Evolutionary conservation across 139 green algal species (phyloP).

Genomic region (Spirogloea muscicola): DNA sequence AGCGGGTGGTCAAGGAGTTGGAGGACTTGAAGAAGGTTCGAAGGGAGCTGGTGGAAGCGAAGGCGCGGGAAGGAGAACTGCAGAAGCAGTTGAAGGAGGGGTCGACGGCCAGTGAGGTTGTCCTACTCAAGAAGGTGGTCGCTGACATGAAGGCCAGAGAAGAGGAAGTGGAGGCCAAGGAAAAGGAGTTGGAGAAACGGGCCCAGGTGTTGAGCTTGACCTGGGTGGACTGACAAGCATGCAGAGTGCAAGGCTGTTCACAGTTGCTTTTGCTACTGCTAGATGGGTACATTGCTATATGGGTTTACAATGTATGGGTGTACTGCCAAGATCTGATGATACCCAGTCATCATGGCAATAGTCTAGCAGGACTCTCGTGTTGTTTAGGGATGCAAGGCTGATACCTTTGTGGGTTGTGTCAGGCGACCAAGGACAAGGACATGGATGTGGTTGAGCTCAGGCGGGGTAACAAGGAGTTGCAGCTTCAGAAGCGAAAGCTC

Average conservation of each 20-base stretch:
- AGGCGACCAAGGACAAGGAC: constrained; percentile 17
- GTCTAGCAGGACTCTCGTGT: no score
- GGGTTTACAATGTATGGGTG: no score
- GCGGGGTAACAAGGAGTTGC: constrained; percentile 24
- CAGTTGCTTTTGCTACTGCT: no score
- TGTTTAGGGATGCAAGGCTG: no score
- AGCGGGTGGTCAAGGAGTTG: no score
- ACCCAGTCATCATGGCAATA: no score
- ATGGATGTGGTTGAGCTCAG: constrained; percentile 21
- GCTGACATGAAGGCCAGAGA: background rate
- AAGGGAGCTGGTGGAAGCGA: background rate
- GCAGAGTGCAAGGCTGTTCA: no score
- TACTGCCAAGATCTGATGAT: no score
- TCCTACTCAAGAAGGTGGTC: background rate
- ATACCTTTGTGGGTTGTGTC: no score
- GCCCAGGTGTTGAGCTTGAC: background rate
- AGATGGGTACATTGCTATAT: no score
- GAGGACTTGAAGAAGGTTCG: constrained; percentile 3
- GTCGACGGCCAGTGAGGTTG: background rate
- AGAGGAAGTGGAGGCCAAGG: background rate
- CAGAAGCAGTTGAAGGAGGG: background rate
- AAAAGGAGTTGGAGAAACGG: background rate
- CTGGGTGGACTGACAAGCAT: no score
- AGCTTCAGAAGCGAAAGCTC: constrained; percentile 35
- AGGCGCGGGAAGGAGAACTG: constrained; percentile 2